Percentiles rank a stretch among this genome's conserved stretches.
Conservation (phyloP, 2,329 filamentous ascomycete genomes). For the Teratosphaeria destructans region DNA sequence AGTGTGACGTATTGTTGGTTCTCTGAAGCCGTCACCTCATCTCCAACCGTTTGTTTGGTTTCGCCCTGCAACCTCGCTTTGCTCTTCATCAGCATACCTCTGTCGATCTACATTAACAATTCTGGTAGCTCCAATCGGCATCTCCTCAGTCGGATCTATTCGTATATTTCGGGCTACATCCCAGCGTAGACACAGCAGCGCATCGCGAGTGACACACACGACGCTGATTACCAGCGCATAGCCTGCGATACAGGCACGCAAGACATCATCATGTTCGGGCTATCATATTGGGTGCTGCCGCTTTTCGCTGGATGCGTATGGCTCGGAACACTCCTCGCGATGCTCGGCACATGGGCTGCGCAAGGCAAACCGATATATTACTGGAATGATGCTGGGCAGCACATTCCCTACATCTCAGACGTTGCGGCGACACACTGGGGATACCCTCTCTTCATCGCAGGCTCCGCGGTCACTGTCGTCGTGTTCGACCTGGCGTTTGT, state of each 20-base stretch:
- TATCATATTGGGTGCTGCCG: constrained; percentile 54
- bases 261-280: constrained; percentile 26
- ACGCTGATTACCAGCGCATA: background rate
- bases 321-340: constrained; percentile 57
- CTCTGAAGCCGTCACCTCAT: background rate
- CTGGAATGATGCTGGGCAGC: constrained; percentile 49
- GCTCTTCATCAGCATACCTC: background rate
- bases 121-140: background rate
- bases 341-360: constrained; percentile 60
- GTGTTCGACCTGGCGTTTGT: constrained; percentile 73
- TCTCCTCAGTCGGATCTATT: background rate
- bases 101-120: background rate
- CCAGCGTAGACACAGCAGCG: no score
- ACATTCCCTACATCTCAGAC: constrained; percentile 48
- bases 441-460: constrained; percentile 69
- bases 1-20: background rate
- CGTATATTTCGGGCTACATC: background rate
- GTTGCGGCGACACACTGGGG: constrained; percentile 47
- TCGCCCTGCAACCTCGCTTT: background rate
- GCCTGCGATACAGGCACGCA: background rate
- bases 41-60: background rate
- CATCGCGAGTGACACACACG: background rate
- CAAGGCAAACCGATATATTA: constrained; percentile 47
- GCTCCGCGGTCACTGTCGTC: constrained; percentile 60
- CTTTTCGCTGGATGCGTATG: constrained; percentile 54